These are phyloP conservation scores for Echinosophora koreensis DNA, from an alignment of 306 rosid genomes.

Conservation along the genomic window DNA sequence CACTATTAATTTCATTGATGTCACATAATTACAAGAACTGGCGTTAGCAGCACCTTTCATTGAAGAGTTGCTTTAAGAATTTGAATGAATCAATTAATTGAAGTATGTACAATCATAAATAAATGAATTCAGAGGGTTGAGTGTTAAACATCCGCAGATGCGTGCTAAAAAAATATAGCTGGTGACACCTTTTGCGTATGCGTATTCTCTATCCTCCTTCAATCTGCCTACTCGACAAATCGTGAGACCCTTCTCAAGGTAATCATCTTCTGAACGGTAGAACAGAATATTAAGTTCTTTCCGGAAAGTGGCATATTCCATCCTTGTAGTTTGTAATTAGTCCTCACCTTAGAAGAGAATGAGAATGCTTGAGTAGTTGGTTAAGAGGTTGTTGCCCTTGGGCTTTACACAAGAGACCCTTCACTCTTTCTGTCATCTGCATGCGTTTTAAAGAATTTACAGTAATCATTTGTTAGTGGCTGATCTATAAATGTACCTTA, in stretches of 20 bases:
- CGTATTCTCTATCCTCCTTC: conserved; percentile 9
- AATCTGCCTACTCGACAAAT: conserved; percentile 41
- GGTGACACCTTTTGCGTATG: conserved; percentile 1
- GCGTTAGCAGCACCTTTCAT: conserved; percentile 11
- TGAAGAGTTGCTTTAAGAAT: conserved; percentile 26
- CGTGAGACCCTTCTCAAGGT: conserved; percentile 30
- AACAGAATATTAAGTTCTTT: conserved; percentile 19
- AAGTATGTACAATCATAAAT: conserved; percentile 8
- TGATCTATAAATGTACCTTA: background rate
- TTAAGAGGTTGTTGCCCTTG: conserved; percentile 69
- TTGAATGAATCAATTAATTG: conserved; percentile 35
- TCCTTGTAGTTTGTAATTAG: conserved; percentile 11
- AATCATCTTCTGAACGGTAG: conserved; percentile 5
- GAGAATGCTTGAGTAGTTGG: conserved; percentile 78
- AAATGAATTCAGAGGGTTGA: conserved; percentile 28
- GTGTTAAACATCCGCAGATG: conserved; percentile 4
- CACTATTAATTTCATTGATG: conserved; percentile 15
- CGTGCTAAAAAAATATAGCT: conserved; percentile 4
- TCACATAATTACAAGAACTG: conserved; percentile 39
- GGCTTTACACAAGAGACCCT: conserved; percentile 68
- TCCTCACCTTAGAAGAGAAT: conserved; percentile 69
- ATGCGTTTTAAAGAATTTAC: conserved; percentile 17
- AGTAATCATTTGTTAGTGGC: conserved; percentile 8
- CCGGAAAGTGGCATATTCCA: conserved; percentile 1
- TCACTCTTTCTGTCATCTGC: conserved; percentile 77